Evolutionary conservation across 768 basidiomycete species (phyloP).

Genomic region (Xerocomellus dryophilus): DNA sequence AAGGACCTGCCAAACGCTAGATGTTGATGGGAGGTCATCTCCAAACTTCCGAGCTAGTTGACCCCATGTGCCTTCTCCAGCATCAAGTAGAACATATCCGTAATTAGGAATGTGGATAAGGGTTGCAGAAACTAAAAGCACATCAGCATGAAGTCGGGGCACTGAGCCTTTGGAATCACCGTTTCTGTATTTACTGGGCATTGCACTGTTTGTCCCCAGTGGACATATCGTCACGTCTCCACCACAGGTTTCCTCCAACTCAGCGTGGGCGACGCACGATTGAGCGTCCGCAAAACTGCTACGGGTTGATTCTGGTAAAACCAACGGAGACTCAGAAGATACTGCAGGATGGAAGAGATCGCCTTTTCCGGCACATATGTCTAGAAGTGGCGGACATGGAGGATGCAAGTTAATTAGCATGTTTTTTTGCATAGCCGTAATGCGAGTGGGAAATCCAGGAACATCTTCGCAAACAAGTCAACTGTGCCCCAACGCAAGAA

Average conservation of each 20-base stretch:
- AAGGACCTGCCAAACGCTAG: constrained; percentile 56
- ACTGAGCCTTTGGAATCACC: constrained; percentile 42
- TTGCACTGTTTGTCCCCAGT: constrained; percentile 85
- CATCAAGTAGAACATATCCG: constrained; percentile 80
- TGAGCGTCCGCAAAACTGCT: constrained; percentile 41
- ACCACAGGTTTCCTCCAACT: constrained; percentile 37
- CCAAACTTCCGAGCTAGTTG: constrained; percentile 83
- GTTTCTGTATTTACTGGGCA: constrained; percentile 85
- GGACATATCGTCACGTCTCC: constrained; percentile 68
- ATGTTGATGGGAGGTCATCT: constrained; percentile 31
- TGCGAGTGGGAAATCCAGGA: constrained; percentile 48
- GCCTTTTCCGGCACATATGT: constrained; percentile 24
- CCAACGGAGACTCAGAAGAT: constrained; percentile 10
- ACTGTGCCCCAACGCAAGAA: not conserved
- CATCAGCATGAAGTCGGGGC: not conserved
- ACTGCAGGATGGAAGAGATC: constrained; percentile 34
- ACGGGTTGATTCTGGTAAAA: constrained; percentile 30
- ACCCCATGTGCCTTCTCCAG: constrained; percentile 91
- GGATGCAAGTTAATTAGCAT: constrained; percentile 48
- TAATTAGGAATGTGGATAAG: constrained; percentile 69
- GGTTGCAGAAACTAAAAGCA: constrained; percentile 63
- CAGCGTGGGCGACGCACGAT: not conserved
- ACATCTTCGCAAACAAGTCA: constrained; percentile 22
- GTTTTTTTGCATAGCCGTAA: constrained; percentile 42
- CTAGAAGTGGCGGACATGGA: constrained; percentile 37